Percentiles rank a stretch among this genome's conserved stretches.
phyloP scores from a whole-genome alignment of 1,139 yeast genomes.

The Meyerozyma elateridarum region DNA sequence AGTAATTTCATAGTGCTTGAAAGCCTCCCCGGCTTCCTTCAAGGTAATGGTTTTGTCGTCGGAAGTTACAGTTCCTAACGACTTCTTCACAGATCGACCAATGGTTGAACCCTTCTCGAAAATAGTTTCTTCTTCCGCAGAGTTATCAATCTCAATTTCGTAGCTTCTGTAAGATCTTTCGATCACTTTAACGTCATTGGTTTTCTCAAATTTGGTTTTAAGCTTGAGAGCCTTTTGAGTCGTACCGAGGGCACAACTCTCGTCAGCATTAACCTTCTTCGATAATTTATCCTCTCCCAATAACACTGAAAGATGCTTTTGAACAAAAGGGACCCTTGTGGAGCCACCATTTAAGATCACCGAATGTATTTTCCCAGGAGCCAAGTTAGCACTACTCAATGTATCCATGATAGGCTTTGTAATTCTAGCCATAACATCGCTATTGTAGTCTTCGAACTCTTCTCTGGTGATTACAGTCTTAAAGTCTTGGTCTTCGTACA shows the following conservation, averaged over 20 bases:
- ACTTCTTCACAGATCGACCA: slow-evolving; percentile 24
- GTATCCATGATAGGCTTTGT: slow-evolving; percentile 55
- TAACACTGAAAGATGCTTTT: slow-evolving; percentile 49
- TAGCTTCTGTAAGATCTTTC: slow-evolving; percentile 52
- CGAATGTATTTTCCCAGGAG: slow-evolving; percentile 48
- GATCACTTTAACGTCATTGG: slow-evolving; percentile 54
- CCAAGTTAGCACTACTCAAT: slow-evolving; percentile 25
- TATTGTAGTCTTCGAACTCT: slow-evolving; percentile 64
- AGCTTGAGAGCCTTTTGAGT: slow-evolving; percentile 69
- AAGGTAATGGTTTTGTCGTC: slow-evolving; percentile 40
- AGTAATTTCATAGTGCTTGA: slow-evolving; percentile 32
- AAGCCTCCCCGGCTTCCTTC: slow-evolving; percentile 50
- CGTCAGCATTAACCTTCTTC: slow-evolving; percentile 95
- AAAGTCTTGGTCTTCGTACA: slow-evolving; percentile 70
- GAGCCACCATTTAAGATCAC: slow-evolving; percentile 89
- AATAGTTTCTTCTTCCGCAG: slow-evolving; percentile 26
- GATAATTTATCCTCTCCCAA: slow-evolving; percentile 62
- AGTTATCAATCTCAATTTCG: slow-evolving; percentile 30
- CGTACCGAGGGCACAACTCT: slow-evolving; percentile 87
- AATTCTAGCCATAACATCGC: slow-evolving; percentile 41
- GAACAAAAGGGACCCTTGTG: slow-evolving; percentile 85
- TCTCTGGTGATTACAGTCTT: slow-evolving; percentile 60
- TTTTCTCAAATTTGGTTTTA: slow-evolving; percentile 46
- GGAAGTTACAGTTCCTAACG: slow-evolving; percentile 25
- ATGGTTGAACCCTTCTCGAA: slow-evolving; percentile 40